Evolutionary conservation across 1,284 basidiomycete genomes (phyloP).

Genomic region (Puccinia triticina): DNA sequence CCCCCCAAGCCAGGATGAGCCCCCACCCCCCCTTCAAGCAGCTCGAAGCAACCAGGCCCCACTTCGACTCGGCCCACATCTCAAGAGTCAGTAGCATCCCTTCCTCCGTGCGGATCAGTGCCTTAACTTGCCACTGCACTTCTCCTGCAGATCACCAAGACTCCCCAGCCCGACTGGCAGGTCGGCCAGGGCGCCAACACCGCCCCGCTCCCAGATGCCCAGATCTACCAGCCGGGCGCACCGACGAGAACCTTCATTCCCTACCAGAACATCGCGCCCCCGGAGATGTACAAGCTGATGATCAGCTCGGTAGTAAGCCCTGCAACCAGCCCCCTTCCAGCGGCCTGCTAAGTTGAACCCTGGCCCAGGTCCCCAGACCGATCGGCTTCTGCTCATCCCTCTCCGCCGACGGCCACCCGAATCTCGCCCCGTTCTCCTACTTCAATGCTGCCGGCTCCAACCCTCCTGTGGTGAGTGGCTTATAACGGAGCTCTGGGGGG

Average conservation of each 20-base stretch:
- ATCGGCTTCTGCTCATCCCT: conserved; percentile 74
- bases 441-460: conserved; percentile 65
- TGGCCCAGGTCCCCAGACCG: conserved; percentile 66
- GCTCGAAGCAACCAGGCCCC: conserved; percentile 26
- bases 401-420: conserved; percentile 66
- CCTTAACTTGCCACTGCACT: background rate
- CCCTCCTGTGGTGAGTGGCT: conserved; percentile 67
- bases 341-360: background rate
- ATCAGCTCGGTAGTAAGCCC: conserved; percentile 41
- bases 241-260: conserved; percentile 36
- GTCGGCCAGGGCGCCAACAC: conserved; percentile 66
- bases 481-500: background rate
- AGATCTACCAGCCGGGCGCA: background rate
- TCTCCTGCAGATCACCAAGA: conserved; percentile 60
- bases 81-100: conserved; percentile 10
- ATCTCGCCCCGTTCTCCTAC: conserved; percentile 68
- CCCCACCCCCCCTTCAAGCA: conserved; percentile 44
- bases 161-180: conserved; percentile 66
- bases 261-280: conserved; percentile 15
- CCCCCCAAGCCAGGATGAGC: conserved; percentile 5
- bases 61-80: conserved; percentile 4
- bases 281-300: conserved; percentile 46
- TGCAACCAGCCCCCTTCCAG: background rate
- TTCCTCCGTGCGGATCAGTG: background rate
- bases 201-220: conserved; percentile 24